Percentiles rank a stretch among this genome's conserved stretches.
Evolutionary conservation across 306 rosid genomes (phyloP).

Genomic region (Dryas octopetala): DNA sequence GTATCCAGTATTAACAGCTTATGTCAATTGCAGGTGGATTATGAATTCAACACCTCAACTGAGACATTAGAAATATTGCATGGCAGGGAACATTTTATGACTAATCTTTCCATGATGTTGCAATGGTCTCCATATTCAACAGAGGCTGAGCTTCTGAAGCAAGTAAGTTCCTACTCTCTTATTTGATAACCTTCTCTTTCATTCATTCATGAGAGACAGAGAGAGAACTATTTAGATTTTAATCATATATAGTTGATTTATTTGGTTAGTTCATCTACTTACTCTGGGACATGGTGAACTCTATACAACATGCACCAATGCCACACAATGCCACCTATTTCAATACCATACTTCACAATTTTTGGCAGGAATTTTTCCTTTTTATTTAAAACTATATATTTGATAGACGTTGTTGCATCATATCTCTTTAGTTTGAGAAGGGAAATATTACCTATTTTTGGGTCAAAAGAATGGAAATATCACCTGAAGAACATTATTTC

Average conservation of each 20-base stretch:
- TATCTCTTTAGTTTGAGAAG: neutral
- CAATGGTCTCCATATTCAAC: conserved; percentile 89
- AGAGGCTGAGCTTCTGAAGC: conserved; percentile 79
- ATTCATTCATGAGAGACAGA: neutral
- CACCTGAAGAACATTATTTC: neutral
- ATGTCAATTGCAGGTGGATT: conserved; percentile 72
- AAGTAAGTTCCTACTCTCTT: conserved; percentile 46
- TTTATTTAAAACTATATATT: neutral
- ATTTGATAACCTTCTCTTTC: neutral
- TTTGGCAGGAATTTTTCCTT: neutral
- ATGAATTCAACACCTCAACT: conserved; percentile 50
- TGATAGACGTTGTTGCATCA: neutral
- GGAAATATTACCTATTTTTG: neutral
- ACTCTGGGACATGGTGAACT: neutral
- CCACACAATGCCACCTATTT: neutral
- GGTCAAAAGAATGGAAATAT: neutral
- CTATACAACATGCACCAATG: neutral
- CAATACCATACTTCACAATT: neutral
- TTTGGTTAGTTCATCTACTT: too few relatives aligned
- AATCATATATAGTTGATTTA: too few relatives aligned
- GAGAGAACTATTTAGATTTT: too few relatives aligned
- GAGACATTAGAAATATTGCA: conserved; percentile 51
- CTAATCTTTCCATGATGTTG: conserved; percentile 67
- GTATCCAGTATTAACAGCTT: neutral
- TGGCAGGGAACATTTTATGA: conserved; percentile 56